phyloP scores from a whole-genome alignment of 768 basidiomycete genomes.

The Scleroderma citrinum region DNA sequence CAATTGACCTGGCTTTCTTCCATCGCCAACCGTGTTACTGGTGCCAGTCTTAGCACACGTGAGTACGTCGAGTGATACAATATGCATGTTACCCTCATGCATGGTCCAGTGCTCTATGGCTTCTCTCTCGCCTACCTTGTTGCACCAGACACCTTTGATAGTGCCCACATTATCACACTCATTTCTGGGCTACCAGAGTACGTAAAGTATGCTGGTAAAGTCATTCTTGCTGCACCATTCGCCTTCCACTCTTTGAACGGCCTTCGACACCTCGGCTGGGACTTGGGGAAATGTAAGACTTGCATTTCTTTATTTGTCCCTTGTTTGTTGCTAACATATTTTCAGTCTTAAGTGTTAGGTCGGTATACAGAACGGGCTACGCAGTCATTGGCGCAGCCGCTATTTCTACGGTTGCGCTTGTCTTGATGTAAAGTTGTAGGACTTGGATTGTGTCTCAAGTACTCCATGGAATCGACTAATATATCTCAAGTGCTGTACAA shows the following conservation, averaged over 20 bases:
- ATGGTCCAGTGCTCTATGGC: slow-evolving; percentile 69
- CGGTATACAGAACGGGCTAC: slow-evolving; percentile 77
- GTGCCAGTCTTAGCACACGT: slow-evolving; percentile 74
- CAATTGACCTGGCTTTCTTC: slow-evolving; percentile 89
- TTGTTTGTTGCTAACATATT: neutral
- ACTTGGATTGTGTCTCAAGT: neutral
- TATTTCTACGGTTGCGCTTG: slow-evolving; percentile 64
- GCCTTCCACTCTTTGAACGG: slow-evolving; percentile 91
- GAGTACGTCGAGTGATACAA: slow-evolving; percentile 28
- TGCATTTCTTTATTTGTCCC: neutral
- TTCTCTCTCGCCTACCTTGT: slow-evolving; percentile 83
- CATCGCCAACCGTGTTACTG: slow-evolving; percentile 84
- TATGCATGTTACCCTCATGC: slow-evolving; percentile 1
- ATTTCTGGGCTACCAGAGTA: slow-evolving; percentile 67
- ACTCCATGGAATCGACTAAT: neutral
- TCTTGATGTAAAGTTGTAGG: slow-evolving; percentile 35
- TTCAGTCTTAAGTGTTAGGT: slow-evolving; percentile 74
- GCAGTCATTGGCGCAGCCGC: slow-evolving; percentile 76
- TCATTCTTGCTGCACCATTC: slow-evolving; percentile 79
- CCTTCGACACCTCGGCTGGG: slow-evolving; percentile 87
- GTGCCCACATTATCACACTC: slow-evolving; percentile 67
- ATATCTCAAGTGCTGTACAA: neutral
- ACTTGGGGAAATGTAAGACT: slow-evolving; percentile 77
- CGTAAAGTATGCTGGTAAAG: slow-evolving; percentile 72
- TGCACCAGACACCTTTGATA: slow-evolving; percentile 76